Percentiles rank a stretch among this genome's conserved stretches.
Evolutionary conservation across 495 filamentous ascomycete genomes (phyloP).

Genomic region (Podospora anserina): DNA sequence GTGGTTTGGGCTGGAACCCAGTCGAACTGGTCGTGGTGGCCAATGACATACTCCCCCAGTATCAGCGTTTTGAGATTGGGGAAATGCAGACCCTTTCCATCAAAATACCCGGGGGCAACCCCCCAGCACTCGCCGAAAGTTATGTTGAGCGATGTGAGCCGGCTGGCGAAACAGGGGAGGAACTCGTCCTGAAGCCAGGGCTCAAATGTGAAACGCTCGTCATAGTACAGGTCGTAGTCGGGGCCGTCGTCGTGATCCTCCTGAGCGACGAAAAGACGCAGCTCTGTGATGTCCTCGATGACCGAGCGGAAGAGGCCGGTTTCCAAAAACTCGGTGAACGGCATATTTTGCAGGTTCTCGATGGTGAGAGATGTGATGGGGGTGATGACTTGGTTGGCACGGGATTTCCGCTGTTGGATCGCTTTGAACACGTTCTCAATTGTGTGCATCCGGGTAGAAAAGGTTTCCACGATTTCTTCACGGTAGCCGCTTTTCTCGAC

Average conservation of each 20-base stretch:
- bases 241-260: no score
- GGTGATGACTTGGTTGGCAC: neutral
- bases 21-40: slow-evolving; percentile 17
- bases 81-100: slow-evolving; percentile 16
- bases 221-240: neutral
- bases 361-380: slow-evolving; percentile 8
- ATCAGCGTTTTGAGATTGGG: slow-evolving; percentile 12
- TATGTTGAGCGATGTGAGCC: slow-evolving; percentile 11
- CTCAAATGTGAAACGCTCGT: slow-evolving; percentile 11
- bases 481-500: neutral
- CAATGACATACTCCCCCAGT: slow-evolving; percentile 10
- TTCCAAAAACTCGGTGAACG: slow-evolving; percentile 5
- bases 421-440: slow-evolving; percentile 9
- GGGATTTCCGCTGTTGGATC: neutral
- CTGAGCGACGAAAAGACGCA: slow-evolving; percentile 5
- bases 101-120: slow-evolving; percentile 11
- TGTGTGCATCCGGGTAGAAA: neutral
- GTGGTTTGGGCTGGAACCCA: slow-evolving; percentile 12
- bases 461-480: neutral
- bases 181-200: slow-evolving; percentile 11
- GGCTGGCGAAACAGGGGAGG: slow-evolving; percentile 10
- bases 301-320: slow-evolving; percentile 11
- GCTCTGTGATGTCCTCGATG: slow-evolving; percentile 10
- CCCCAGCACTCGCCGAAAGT: slow-evolving; percentile 15
- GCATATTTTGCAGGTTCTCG: slow-evolving; percentile 13